Evolutionary conservation across 192 early-diverging fungal species (phyloP).

Genomic region (Tieghemiomyces parasiticus): DNA sequence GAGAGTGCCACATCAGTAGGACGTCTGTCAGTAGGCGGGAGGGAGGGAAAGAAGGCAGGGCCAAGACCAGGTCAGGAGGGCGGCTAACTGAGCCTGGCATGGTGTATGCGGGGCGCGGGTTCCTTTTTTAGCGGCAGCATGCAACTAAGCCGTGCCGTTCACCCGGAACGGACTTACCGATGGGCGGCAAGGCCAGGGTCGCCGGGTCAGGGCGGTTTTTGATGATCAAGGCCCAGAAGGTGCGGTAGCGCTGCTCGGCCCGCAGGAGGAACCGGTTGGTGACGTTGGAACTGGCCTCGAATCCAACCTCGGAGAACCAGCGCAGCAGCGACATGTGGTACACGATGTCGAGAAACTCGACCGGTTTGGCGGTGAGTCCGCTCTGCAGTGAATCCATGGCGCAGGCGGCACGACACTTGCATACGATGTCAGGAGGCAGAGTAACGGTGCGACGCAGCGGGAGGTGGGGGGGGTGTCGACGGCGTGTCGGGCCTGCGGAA

Average conservation of each 20-base stretch:
- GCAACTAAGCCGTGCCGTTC: not conserved
- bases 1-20: slow-evolving; percentile 3
- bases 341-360: slow-evolving; percentile 8
- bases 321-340: not conserved
- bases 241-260: not conserved
- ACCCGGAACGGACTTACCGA: not conserved
- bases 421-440: no score
- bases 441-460: no score
- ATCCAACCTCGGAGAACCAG: not conserved
- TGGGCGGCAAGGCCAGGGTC: not conserved
- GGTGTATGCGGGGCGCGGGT: not conserved
- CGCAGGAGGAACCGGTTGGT: not conserved
- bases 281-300: not conserved
- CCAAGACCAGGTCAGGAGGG: not conserved
- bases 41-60: not conserved
- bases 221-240: not conserved
- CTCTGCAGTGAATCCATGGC: no score
- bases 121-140: not conserved
- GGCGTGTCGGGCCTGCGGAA: no score
- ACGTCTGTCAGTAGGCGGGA: not conserved
- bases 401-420: no score
- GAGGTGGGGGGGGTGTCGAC: no score
- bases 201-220: not conserved
- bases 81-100: not conserved
- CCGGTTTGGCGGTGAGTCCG: not conserved